Evolutionary conservation across 164 flowering plant species (phyloP).

Genomic region (Saururus chinensis): DNA sequence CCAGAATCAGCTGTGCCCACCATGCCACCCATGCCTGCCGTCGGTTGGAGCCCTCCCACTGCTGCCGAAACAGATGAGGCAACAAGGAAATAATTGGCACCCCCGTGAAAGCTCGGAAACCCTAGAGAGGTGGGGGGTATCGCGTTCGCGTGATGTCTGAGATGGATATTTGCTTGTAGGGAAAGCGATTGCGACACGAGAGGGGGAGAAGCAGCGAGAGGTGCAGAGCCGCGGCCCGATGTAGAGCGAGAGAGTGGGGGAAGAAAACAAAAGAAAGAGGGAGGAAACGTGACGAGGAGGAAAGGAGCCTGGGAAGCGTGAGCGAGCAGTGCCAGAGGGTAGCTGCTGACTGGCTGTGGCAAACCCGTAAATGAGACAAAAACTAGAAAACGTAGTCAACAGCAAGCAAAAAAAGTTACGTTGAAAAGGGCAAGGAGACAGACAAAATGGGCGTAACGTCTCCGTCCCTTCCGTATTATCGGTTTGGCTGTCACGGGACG

Average conservation of each 20-base stretch:
- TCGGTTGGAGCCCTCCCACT: too few relatives aligned
- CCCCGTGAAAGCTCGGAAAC: not conserved
- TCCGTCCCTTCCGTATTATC: not conserved
- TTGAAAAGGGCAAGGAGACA: too few relatives aligned
- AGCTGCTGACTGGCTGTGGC: too few relatives aligned
- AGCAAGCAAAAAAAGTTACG: not conserved
- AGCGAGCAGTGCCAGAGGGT: too few relatives aligned
- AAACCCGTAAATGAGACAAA: too few relatives aligned
- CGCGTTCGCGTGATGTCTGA: not conserved
- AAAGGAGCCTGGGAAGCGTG: too few relatives aligned
- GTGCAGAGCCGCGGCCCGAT: not conserved
- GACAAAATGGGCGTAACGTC: not conserved
- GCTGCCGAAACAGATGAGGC: not conserved
- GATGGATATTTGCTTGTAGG: too few relatives aligned
- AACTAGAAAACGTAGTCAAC: not conserved
- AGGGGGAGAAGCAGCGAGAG: not conserved
- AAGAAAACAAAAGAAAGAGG: not conserved
- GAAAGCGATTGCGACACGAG: too few relatives aligned
- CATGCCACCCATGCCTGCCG: too few relatives aligned
- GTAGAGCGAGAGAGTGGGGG: not conserved
- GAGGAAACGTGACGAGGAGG: not conserved
- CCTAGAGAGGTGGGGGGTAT: not conserved
- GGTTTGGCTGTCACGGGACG: too few relatives aligned
- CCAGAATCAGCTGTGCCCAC: too few relatives aligned
- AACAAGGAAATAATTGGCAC: not conserved